Base-by-base conservation (phyloP, 345 rosid genomes). In the Moricandia moricandioides region DNA sequence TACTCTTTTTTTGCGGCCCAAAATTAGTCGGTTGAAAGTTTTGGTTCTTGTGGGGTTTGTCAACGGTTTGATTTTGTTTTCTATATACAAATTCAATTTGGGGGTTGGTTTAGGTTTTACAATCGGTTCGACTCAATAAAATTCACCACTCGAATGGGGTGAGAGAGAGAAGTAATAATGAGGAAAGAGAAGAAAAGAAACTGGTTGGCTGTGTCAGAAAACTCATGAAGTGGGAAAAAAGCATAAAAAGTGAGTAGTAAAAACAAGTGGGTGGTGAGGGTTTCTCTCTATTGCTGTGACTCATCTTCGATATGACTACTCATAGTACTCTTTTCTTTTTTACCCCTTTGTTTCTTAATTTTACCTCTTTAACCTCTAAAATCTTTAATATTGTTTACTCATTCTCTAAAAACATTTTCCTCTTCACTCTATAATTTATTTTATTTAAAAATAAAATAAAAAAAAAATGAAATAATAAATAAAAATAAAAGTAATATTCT, bases 201-300 rank as follows among this genome's bases (percentile, higher is more conserved):
- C 31, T 29, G 31, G 67, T 77, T 78, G 81, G 66, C 52, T 63
- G 81, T 72, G 81, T 78, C 81, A 78, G 72, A 59, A 47, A 62
- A 29, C 26, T 39, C 13, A 62, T 2, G 56, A 70, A 67, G 79
- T 59, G 4, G 67, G 52, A 70, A 67, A 78, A 43, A 47, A 47
- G 52, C 52, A 47, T 47, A 47, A 47, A 47, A 47, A 47, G 52
- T 47, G 52, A n/a, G 52, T 43, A 1, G 75, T 55, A 70, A 71
- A 71, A 47, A 30, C 69, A 71, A 78, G 72, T 78, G 73, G 35
- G 69, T 78, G 77, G 81, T 78, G 69, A 72, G 81, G 81, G 81
- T 71, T 78, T 49, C 70, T 76, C 66, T 74, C 49, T 1, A 26
- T 2, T 27, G 52, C 56, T 27, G 17, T 56, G 65, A 35, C 62